These are phyloP conservation scores for Xylaria arbuscula DNA, from an alignment of 2,329 filamentous ascomycete species.

Conservation along the genomic window DNA sequence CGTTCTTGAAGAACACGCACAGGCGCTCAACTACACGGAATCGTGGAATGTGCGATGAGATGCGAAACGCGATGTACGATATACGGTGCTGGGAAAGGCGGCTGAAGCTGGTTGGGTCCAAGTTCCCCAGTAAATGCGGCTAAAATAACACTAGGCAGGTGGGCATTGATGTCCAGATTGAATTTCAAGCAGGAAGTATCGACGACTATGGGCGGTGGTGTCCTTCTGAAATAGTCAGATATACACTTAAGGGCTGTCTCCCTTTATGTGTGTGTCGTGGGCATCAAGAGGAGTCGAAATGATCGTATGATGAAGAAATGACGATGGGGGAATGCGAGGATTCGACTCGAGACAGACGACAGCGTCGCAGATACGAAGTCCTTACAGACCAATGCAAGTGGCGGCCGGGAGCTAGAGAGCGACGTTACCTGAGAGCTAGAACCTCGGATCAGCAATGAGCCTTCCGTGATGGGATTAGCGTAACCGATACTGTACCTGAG, in stretches of 20 bases:
- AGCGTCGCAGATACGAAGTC: background rate
- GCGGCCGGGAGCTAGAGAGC: background rate
- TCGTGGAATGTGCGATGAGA: background rate
- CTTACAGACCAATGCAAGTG: background rate
- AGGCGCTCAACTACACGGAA: background rate
- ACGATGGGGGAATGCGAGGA: conserved; percentile 6
- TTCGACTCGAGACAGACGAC: conserved; percentile 9
- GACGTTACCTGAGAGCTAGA: background rate
- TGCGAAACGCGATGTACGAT: background rate
- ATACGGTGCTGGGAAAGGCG: background rate
- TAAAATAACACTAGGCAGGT: background rate
- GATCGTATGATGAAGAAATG: conserved; percentile 22
- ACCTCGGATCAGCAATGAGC: background rate
- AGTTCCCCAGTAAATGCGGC: conserved; percentile 7
- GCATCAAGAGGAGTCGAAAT: background rate
- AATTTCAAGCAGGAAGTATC: conserved; percentile 1
- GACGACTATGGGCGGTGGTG: background rate
- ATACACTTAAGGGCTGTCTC: background rate
- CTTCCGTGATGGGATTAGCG: background rate
- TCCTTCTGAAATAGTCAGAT: background rate
- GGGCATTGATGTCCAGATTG: conserved; percentile 13
- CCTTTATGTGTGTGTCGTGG: background rate
- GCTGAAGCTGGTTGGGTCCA: conserved; percentile 1
- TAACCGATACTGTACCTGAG: background rate
- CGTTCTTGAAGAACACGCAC: background rate